These are phyloP conservation scores for Aspergillus puulaauensis DNA, from an alignment of 2,329 filamentous ascomycete species.

Conservation along the genomic window DNA sequence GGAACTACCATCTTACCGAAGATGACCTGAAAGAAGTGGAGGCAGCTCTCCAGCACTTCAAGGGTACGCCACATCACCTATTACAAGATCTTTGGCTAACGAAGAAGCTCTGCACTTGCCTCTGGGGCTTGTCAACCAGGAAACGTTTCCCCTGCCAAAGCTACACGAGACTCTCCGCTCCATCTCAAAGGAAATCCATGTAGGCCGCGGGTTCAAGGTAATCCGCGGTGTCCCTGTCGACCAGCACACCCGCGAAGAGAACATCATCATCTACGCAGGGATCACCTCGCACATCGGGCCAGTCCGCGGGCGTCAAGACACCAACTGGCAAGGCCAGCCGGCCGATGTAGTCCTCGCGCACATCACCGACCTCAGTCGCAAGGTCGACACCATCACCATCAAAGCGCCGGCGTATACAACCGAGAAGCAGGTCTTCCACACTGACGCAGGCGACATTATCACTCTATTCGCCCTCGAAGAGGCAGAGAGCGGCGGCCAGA, in stretches of 20 bases:
- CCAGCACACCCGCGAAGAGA: conserved; percentile 35
- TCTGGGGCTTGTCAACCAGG: conserved; percentile 45
- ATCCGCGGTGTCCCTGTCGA: conserved; percentile 43
- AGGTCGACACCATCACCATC: conserved; percentile 30
- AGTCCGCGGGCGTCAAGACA: conserved; percentile 44
- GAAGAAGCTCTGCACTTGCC: conserved; percentile 27
- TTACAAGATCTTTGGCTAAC: not conserved
- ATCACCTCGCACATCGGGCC: conserved; percentile 44
- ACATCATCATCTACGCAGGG: conserved; percentile 45
- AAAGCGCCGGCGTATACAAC: conserved; percentile 45
- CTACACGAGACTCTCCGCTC: conserved; percentile 33
- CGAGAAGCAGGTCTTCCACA: conserved; percentile 54
- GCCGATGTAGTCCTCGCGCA: conserved; percentile 57
- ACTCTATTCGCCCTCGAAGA: conserved; percentile 49
- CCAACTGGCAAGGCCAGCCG: conserved; percentile 23
- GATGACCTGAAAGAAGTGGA: conserved; percentile 46
- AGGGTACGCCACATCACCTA: conserved; percentile 25
- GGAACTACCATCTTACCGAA: conserved; percentile 39
- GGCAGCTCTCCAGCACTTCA: conserved; percentile 42
- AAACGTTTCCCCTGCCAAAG: conserved; percentile 45
- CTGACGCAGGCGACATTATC: conserved; percentile 56
- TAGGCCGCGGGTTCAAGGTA: conserved; percentile 46
- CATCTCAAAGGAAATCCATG: conserved; percentile 40
- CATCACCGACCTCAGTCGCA: conserved; percentile 59
- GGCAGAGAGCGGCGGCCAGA: conserved; percentile 52